Conservation (phyloP, 768 basidiomycete species). For the Mycena capillaripes region DNA sequence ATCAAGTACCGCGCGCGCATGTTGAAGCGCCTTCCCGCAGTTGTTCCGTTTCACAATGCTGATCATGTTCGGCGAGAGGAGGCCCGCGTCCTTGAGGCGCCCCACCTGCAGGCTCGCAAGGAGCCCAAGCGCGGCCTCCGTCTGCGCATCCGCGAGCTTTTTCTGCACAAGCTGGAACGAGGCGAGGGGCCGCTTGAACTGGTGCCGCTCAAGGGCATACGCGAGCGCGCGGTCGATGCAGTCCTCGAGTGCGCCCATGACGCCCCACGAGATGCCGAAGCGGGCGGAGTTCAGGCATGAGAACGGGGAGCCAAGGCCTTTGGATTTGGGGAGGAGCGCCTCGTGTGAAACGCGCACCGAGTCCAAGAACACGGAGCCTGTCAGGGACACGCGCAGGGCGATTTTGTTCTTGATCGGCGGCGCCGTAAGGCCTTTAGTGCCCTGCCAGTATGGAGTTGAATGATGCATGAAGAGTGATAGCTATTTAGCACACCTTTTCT, state of each 20-base stretch:
- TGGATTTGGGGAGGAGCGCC: conserved; percentile 81
- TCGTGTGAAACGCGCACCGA: conserved; percentile 83
- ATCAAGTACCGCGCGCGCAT: conserved; percentile 86
- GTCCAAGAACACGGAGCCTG: conserved; percentile 94
- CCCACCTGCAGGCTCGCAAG: conserved; percentile 86
- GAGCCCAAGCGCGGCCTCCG: conserved; percentile 85
- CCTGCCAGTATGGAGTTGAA: conserved; percentile 59
- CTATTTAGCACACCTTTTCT: conserved; percentile 75
- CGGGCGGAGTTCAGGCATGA: conserved; percentile 93
- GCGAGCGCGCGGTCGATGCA: conserved; percentile 82
- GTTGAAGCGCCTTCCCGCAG: conserved; percentile 91
- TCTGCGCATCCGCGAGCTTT: conserved; percentile 95
- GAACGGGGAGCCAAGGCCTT: conserved; percentile 89
- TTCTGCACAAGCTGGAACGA: conserved; percentile 98
- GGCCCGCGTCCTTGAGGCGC: conserved; percentile 85
- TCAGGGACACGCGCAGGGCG: conserved; percentile 87
- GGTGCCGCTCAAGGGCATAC: conserved; percentile 91
- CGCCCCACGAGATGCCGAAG: conserved; percentile 94
- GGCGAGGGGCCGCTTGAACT: conserved; percentile 91
- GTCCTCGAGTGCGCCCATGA: conserved; percentile 96
- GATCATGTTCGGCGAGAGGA: conserved; percentile 90
- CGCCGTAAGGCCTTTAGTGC: conserved; percentile 83
- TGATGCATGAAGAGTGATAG: neutral
- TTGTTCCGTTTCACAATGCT: conserved; percentile 97
- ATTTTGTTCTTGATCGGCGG: conserved; percentile 95